Evolutionary conservation across 108 stramenopile species (phyloP).

Genomic region (Mediolabrus comicus): DNA sequence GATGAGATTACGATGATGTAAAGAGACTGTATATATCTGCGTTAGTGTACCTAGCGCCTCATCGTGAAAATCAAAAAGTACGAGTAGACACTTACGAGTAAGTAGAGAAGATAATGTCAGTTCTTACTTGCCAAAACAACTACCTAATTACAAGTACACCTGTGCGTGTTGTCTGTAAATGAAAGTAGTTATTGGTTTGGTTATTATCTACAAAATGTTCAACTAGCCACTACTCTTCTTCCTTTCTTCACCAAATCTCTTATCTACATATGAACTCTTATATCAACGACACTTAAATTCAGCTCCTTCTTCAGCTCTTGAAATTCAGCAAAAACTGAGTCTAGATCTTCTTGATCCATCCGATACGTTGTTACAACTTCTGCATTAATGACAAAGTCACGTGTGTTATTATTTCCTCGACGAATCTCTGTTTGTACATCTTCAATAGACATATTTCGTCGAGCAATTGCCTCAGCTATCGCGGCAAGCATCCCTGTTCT

Average conservation of each 20-base stretch:
- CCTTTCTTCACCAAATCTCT: neutral
- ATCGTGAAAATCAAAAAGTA: no score
- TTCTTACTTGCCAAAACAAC: no score
- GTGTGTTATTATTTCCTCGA: conserved; percentile 27
- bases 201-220: neutral
- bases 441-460: conserved; percentile 72
- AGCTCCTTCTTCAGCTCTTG: conserved; percentile 56
- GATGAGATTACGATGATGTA: no score
- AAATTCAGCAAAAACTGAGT: conserved; percentile 51
- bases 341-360: conserved; percentile 56
- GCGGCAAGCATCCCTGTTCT: conserved; percentile 84
- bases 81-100: no score
- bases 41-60: no score
- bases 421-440: conserved; percentile 73
- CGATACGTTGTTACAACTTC: conserved; percentile 53
- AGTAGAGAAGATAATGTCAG: no score
- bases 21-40: no score
- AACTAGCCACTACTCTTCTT: neutral
- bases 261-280: conserved; percentile 67
- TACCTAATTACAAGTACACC: no score
- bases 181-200: neutral
- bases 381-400: conserved; percentile 73
- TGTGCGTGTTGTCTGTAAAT: neutral
- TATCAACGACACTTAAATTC: conserved; percentile 62
- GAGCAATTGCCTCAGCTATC: conserved; percentile 61